These are phyloP conservation scores for Lachancea sp. DNA, from an alignment of 805 yeast species.

Conservation along the genomic window DNA sequence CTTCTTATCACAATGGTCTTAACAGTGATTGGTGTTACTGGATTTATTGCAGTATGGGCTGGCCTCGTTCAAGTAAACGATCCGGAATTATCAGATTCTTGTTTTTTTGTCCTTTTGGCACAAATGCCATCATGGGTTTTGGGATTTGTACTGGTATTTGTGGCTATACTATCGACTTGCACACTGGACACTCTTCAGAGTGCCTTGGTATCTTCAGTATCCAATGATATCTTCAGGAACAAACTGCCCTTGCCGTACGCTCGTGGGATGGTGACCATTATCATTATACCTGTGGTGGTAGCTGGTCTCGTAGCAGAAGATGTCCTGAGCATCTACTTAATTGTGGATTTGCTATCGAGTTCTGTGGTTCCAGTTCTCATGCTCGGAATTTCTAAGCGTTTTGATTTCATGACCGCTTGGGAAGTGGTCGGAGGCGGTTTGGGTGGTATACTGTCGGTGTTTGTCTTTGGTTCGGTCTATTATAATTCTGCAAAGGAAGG, in stretches of 20 bases:
- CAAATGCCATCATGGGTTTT: constrained; percentile 81
- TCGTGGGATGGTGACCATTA: constrained; percentile 61
- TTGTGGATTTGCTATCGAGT: constrained; percentile 85
- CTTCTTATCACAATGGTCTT: constrained; percentile 56
- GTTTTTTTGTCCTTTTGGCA: constrained; percentile 65
- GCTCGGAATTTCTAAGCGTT: constrained; percentile 61
- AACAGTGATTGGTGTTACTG: constrained; percentile 73
- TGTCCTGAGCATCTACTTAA: constrained; percentile 78
- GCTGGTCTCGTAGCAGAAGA: constrained; percentile 81
- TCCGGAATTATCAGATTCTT: constrained; percentile 50
- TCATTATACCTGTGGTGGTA: constrained; percentile 82
- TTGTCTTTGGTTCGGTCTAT: constrained; percentile 78
- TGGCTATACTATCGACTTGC: constrained; percentile 71
- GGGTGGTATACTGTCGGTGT: constrained; percentile 74
- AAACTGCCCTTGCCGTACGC: constrained; percentile 59
- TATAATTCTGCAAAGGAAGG: constrained; percentile 69
- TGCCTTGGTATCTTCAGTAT: constrained; percentile 80
- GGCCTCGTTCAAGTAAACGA: constrained; percentile 47
- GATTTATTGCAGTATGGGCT: constrained; percentile 87
- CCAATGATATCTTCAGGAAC: constrained; percentile 86
- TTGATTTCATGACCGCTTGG: constrained; percentile 68
- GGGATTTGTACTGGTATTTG: constrained; percentile 74
- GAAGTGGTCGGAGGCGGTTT: constrained; percentile 81
- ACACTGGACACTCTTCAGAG: constrained; percentile 86
- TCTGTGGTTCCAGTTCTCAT: constrained; percentile 80